phyloP scores from a whole-genome alignment of 495 filamentous ascomycete genomes.

The Podospora didyma region DNA sequence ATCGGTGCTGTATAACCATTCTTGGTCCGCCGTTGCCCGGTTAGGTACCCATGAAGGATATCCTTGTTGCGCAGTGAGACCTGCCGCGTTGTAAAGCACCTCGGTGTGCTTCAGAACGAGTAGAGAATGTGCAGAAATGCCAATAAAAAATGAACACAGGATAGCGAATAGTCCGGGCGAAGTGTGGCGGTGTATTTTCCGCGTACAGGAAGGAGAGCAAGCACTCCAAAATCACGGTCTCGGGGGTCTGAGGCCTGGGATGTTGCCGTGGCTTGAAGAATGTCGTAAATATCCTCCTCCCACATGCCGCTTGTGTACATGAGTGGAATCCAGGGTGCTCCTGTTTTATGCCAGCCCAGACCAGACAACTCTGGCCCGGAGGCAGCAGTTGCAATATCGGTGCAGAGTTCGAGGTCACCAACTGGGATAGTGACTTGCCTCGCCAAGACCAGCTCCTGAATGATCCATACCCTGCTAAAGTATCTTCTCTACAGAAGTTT shows the following conservation, averaged over 20 bases:
- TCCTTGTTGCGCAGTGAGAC: too few relatives aligned
- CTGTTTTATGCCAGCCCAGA: neutral
- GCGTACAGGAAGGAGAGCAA: constrained; percentile 12
- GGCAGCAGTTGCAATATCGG: too few relatives aligned
- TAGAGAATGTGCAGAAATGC: constrained; percentile 22
- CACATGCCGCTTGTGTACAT: constrained; percentile 2
- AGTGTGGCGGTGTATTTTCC: neutral
- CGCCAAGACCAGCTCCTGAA: constrained; percentile 25
- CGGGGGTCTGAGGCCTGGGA: constrained; percentile 14
- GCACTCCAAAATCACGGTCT: constrained; percentile 20
- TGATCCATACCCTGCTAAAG: constrained; percentile 27
- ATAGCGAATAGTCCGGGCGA: constrained; percentile 19
- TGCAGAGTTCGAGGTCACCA: constrained; percentile 16
- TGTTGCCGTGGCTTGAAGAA: constrained; percentile 10
- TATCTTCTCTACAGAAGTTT: constrained; percentile 16
- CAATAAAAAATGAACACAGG: constrained; percentile 19
- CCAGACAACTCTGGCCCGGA: too few relatives aligned
- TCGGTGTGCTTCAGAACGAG: constrained; percentile 1
- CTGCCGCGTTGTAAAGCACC: constrained; percentile 4
- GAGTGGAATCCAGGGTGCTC: constrained; percentile 10
- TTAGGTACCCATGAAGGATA: constrained; percentile 9
- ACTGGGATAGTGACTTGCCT: constrained; percentile 16
- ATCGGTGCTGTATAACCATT: too few relatives aligned
- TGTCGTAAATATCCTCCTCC: constrained; percentile 2
- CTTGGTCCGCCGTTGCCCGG: too few relatives aligned